Conservation (phyloP, 225 moss, liverwort and hornwort genomes). For the Rhytidiadelphus loreus region DNA sequence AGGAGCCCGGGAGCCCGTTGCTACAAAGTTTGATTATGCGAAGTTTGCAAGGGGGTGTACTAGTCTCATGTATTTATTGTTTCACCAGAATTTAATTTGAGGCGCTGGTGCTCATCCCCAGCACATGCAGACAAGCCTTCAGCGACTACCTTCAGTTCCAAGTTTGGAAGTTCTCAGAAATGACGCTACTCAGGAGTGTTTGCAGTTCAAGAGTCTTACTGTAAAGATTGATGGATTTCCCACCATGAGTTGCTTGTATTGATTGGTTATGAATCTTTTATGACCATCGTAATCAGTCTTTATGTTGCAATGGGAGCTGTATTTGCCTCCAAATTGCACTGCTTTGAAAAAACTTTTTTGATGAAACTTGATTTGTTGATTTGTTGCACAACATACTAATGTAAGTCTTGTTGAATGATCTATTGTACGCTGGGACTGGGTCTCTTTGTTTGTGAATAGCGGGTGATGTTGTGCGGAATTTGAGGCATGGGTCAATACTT, state of each 20-base stretch:
- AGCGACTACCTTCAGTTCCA: neutral
- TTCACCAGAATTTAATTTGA: neutral
- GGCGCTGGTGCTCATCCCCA: neutral
- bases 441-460: neutral
- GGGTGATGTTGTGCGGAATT: neutral
- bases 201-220: neutral
- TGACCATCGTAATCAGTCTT: neutral
- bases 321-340: neutral
- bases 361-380: neutral
- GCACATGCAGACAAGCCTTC: neutral
- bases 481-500: neutral
- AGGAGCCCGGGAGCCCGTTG: neutral
- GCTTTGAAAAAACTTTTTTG: neutral
- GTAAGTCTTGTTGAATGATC: neutral
- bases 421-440: neutral
- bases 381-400: neutral
- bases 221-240: neutral
- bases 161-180: neutral
- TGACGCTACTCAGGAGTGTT: neutral
- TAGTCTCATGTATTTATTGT: neutral
- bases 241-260: neutral
- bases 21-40: neutral
- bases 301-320: neutral
- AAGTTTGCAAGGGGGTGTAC: neutral
- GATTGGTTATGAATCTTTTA: neutral